Evolutionary conservation across 805 yeast species (phyloP).

Genomic region (Yamadazyma nakazawae): DNA sequence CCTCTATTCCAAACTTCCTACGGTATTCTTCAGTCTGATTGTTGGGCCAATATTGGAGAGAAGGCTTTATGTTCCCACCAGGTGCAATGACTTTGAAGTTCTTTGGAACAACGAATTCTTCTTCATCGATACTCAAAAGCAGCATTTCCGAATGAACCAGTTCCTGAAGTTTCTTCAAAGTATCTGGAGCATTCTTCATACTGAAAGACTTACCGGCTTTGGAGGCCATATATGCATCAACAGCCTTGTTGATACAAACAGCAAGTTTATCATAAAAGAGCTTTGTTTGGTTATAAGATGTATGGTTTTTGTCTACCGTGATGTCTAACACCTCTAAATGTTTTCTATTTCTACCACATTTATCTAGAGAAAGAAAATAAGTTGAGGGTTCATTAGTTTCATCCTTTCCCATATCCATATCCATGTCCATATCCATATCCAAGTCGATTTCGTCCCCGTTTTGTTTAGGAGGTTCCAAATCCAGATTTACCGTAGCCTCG

Average conservation of each 20-base stretch:
- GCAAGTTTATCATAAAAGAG: constrained; percentile 31
- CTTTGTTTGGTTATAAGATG: constrained; percentile 5
- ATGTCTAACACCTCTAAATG: constrained; percentile 55
- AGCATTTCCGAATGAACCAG: neutral
- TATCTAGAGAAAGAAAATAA: constrained; percentile 75
- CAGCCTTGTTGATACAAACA: constrained; percentile 32
- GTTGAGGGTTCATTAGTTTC: neutral
- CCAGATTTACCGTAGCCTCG: constrained; percentile 46
- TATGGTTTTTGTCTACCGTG: constrained; percentile 14
- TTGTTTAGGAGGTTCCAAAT: constrained; percentile 2
- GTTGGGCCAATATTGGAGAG: constrained; percentile 31
- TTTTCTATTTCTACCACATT: constrained; percentile 65
- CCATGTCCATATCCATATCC: constrained; percentile 18
- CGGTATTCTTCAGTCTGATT: constrained; percentile 36
- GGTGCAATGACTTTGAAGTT: constrained; percentile 30
- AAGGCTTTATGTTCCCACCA: constrained; percentile 13
- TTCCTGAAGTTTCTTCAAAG: neutral
- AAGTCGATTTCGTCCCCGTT: constrained; percentile 21
- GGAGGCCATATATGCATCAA: constrained; percentile 17
- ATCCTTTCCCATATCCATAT: neutral
- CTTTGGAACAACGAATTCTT: constrained; percentile 14
- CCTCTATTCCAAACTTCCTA: constrained; percentile 5
- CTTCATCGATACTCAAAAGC: neutral
- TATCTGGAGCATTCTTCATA: neutral
- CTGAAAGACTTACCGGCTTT: neutral